A percentile compares a stretch with the other conserved stretches of the same genome.
phyloP scores from a whole-genome alignment of 164 flowering plant genomes.

The Chimonanthus praecox region DNA sequence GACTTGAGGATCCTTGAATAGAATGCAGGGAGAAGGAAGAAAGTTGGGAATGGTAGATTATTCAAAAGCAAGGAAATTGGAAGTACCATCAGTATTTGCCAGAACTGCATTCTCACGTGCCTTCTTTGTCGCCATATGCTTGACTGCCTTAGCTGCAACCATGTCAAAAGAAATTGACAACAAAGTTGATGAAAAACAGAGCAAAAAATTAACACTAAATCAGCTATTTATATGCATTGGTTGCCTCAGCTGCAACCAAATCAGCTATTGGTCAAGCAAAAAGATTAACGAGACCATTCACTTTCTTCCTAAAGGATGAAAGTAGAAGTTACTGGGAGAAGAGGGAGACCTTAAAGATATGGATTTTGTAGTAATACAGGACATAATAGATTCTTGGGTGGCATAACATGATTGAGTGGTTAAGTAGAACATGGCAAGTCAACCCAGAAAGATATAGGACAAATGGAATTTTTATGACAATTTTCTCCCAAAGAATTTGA shows the following conservation, averaged over 20 bases:
- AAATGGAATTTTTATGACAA: not conserved
- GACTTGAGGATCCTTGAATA: not conserved
- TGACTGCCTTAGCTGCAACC: slow-evolving; percentile 36
- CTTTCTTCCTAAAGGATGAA: no score
- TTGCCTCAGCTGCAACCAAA: not conserved
- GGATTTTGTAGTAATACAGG: no score
- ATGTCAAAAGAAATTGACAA: not conserved
- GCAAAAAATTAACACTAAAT: not conserved
- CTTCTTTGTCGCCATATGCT: slow-evolving; percentile 36
- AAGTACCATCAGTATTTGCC: slow-evolving; percentile 17
- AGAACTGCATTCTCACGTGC: slow-evolving; percentile 7
- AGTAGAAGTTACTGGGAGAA: no score
- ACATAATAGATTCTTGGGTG: no score
- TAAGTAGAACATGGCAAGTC: no score
- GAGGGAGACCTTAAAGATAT: no score
- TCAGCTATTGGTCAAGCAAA: not conserved
- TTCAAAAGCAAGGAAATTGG: not conserved
- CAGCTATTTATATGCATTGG: not conserved
- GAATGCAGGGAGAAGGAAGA: not conserved
- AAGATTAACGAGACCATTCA: no score
- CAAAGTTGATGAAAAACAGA: not conserved
- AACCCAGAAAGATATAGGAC: not conserved
- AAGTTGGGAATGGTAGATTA: not conserved
- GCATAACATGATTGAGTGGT: no score
- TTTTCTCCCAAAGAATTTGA: not conserved